These are phyloP conservation scores for Rehmannia glutinosa DNA, from an alignment of 257 asterid species.

Conservation along the genomic window DNA sequence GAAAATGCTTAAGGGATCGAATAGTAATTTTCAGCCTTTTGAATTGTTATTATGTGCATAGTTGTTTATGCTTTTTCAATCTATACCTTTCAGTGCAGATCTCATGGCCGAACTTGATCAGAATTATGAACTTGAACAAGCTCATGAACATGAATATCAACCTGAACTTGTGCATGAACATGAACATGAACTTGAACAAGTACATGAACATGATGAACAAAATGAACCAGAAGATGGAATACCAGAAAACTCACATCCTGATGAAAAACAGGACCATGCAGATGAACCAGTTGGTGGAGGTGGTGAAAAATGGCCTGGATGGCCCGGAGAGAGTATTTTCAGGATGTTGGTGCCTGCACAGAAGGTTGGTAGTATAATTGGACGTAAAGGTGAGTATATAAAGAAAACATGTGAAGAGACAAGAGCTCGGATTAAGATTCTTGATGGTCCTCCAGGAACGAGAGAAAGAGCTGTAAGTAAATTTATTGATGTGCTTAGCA, in stretches of 20 bases:
- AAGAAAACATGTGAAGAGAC: constrained; percentile 95
- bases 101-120: constrained; percentile 25
- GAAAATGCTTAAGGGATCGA: not conserved
- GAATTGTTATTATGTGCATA: not conserved
- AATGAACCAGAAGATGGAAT: constrained; percentile 21
- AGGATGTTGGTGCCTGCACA: constrained; percentile 95
- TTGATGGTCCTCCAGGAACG: constrained; percentile 96
- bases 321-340: constrained; percentile 98
- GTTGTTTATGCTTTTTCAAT: not conserved
- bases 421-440: constrained; percentile 93
- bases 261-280: constrained; percentile 42
- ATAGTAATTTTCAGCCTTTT: not conserved
- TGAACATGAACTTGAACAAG: constrained; percentile 24
- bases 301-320: constrained; percentile 93
- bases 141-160: constrained; percentile 19
- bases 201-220: constrained; percentile 19
- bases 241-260: constrained; percentile 26
- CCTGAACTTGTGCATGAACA: constrained; percentile 10
- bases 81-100: constrained; percentile 9
- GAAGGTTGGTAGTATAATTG: constrained; percentile 96
- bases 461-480: constrained; percentile 93
- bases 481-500: constrained; percentile 2
- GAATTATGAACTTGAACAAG: constrained; percentile 21
- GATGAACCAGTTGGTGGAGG: constrained; percentile 43
- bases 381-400: constrained; percentile 96